These are phyloP conservation scores for Vigna radiata DNA, from an alignment of 306 rosid genomes.

Conservation along the genomic window DNA sequence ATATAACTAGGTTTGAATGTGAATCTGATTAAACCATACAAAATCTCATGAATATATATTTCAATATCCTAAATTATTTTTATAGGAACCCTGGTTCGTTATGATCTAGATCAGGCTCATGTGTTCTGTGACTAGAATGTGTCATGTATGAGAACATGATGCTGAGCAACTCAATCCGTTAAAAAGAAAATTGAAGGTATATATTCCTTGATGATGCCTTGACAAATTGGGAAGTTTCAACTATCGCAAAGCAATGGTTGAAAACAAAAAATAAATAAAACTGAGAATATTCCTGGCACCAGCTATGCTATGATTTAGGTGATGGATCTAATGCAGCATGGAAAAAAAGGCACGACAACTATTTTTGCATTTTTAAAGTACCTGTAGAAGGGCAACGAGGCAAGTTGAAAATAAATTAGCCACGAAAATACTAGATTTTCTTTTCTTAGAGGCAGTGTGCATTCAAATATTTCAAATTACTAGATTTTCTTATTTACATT, in stretches of 20 bases:
- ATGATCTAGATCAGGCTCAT: background rate
- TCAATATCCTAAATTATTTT: slow-evolving; percentile 11
- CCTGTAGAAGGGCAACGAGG: background rate
- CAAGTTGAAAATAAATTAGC: background rate
- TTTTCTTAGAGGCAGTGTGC: background rate
- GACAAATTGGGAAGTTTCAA: background rate
- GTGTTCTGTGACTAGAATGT: slow-evolving; percentile 1
- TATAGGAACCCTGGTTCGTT: background rate
- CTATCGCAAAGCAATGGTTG: background rate
- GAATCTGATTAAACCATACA: background rate
- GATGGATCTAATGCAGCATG: background rate
- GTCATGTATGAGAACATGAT: background rate
- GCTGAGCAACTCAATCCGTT: slow-evolving; percentile 9
- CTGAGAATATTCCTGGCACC: background rate
- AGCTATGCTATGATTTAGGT: background rate
- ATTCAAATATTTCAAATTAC: slow-evolving; percentile 9
- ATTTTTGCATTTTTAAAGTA: background rate
- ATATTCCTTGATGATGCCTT: background rate
- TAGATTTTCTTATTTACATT: background rate
- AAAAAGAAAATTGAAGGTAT: background rate
- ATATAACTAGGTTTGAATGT: slow-evolving; percentile 6
- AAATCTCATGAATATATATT: background rate
- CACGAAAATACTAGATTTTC: background rate
- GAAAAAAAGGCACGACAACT: background rate
- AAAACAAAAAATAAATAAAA: too few relatives aligned